These are phyloP conservation scores for Cyclocybe aegerita DNA, from an alignment of 768 basidiomycete species.

Conservation along the genomic window DNA sequence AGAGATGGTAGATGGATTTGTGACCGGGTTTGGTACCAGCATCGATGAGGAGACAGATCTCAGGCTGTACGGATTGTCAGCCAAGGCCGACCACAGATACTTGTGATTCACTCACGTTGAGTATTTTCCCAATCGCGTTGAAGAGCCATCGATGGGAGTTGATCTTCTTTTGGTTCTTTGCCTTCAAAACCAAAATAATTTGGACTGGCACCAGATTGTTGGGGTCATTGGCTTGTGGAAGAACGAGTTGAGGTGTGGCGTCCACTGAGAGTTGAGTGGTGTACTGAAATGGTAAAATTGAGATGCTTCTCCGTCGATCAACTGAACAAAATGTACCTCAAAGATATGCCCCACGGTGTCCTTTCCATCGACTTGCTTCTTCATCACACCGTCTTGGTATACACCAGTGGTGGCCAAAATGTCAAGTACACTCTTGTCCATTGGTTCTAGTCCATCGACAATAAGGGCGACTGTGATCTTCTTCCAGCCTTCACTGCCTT, in stretches of 20 bases:
- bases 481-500: slow-evolving; percentile 87
- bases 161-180: slow-evolving; percentile 95
- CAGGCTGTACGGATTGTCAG: slow-evolving; percentile 52
- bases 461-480: slow-evolving; percentile 88
- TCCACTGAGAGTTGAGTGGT: slow-evolving; percentile 96
- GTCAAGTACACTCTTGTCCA: slow-evolving; percentile 95
- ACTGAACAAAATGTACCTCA: slow-evolving; percentile 54
- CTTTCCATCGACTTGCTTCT: slow-evolving; percentile 87
- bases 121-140: slow-evolving; percentile 84
- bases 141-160: slow-evolving; percentile 96
- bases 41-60: slow-evolving; percentile 89
- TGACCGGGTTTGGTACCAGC: slow-evolving; percentile 97
- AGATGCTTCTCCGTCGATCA: neutral
- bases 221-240: slow-evolving; percentile 86
- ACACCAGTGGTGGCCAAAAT: slow-evolving; percentile 87
- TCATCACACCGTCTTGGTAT: slow-evolving; percentile 95
- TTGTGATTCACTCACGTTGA: slow-evolving; percentile 52
- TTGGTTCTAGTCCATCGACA: slow-evolving; percentile 89
- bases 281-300: slow-evolving; percentile 53
- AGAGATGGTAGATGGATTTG: slow-evolving; percentile 93
- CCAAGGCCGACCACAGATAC: neutral
- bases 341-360: slow-evolving; percentile 94
- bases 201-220: slow-evolving; percentile 94
- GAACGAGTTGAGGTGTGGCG: slow-evolving; percentile 83
- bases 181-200: slow-evolving; percentile 88